A percentile compares a stretch with the other conserved stretches of the same genome.
phyloP scores from a whole-genome alignment of 352 stramenopile genomes.

The Pythium phragmiticola region DNA sequence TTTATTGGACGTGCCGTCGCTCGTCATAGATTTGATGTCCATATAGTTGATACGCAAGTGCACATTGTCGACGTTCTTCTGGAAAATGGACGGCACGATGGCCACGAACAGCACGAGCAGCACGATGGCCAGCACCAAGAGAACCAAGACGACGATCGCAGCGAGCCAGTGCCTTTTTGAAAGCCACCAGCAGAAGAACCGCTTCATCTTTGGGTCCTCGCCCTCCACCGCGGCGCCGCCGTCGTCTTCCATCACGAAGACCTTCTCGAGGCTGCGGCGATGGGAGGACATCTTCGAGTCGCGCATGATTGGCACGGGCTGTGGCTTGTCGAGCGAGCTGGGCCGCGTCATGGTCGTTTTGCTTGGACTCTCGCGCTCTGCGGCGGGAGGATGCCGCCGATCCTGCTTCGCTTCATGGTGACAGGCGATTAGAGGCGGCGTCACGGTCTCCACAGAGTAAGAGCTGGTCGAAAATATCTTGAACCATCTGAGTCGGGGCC shows the following conservation, averaged over 20 bases:
- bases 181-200: conserved; percentile 21
- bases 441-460: no score
- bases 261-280: conserved; percentile 10
- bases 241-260: conserved; percentile 14
- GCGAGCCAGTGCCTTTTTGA: conserved; percentile 15
- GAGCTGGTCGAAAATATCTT: no score
- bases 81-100: conserved; percentile 13
- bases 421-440: no score
- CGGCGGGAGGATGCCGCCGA: no score
- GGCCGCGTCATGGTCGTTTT: no score
- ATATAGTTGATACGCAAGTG: conserved; percentile 25
- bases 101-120: conserved; percentile 20
- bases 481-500: no score
- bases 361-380: no score
- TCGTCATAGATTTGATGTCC: conserved; percentile 22
- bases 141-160: background rate
- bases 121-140: conserved; percentile 2
- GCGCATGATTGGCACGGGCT: conserved; percentile 3
- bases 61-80: conserved; percentile 21
- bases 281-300: background rate
- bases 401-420: no score
- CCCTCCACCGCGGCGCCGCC: background rate
- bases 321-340: background rate
- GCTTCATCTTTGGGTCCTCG: conserved; percentile 1
- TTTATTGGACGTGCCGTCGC: background rate